Evolutionary conservation across 2,329 filamentous ascomycete genomes (phyloP), one percentile per base, ranked within the genome.

Genomic region (Ceratocystis huliohia): DNA sequence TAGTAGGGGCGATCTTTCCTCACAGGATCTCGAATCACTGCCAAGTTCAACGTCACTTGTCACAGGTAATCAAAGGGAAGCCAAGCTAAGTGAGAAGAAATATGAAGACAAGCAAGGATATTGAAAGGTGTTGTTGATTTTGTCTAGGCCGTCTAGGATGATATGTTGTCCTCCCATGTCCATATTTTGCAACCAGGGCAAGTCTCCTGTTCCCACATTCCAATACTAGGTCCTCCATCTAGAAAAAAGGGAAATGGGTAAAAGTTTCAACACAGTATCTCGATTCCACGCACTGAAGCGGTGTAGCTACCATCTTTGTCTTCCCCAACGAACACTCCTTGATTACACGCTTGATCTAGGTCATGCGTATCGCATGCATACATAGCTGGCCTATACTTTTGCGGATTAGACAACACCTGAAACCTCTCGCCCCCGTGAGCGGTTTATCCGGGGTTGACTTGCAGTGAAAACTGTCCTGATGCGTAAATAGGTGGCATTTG

Each of bases 231-330:
- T 4, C 17, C 17, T 59, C 25, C 28, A 17, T 17, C 15, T 20
- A 20, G 46, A 10, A 20, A 17, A 63, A 45, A 44, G 7, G 37
- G 37, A 25, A 48, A 20, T 28, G 17, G 37, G 61, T 30, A 48
- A 63, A 63, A 63, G 61, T 63, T 63, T 63, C 44, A 63, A 30
- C 61, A 63, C 61, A 63, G 61, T 63, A 63, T 48, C 61, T 63
- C 6, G 46, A 46, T 63, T 33, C 25, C 61, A 63, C 61, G 44
- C 61, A 63, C 61, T 63, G 20, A 63, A 63, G 61, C 61, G 61
- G 61, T 63, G 61, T 48, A 33, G 46, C 17, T 41, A 63, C 15
- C 45, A 13, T 22, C 20, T 20, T 20, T 25, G n/a, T 20, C 13
- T 25, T 56, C 17, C 53, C 53, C 53, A 59, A 59, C 53, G 25